Evolutionary conservation across 208 protist genomes (phyloP).

Genomic region (Angomonas deanei): DNA sequence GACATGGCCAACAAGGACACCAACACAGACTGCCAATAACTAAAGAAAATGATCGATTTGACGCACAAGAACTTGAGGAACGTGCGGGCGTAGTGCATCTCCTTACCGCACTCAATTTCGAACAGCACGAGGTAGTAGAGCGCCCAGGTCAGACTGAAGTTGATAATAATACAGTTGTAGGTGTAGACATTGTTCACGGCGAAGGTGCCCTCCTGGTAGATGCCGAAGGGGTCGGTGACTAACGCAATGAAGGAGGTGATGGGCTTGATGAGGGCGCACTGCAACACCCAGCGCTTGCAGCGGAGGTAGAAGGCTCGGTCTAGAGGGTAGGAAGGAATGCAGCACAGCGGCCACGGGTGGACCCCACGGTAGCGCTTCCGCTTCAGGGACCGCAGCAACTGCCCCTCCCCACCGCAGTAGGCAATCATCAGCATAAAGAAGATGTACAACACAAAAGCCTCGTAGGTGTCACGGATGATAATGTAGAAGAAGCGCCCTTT

Average conservation of each 20-base stretch:
- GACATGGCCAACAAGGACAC: slow-evolving; percentile 45
- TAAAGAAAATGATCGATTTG: slow-evolving; percentile 89
- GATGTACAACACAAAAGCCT: slow-evolving; percentile 89
- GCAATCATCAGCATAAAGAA: slow-evolving; percentile 89
- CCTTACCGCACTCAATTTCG: slow-evolving; percentile 70
- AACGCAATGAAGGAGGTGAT: slow-evolving; percentile 64
- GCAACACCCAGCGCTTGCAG: slow-evolving; percentile 86
- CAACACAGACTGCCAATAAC: slow-evolving; percentile 79
- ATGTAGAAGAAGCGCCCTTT: slow-evolving; percentile 73
- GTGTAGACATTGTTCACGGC: slow-evolving; percentile 64
- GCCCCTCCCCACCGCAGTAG: slow-evolving; percentile 80
- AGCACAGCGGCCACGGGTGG: slow-evolving; percentile 73
- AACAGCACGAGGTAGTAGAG: slow-evolving; percentile 89
- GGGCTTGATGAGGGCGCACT: slow-evolving; percentile 87
- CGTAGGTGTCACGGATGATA: slow-evolving; percentile 80
- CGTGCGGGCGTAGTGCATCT: slow-evolving; percentile 78
- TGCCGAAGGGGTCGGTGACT: slow-evolving; percentile 44
- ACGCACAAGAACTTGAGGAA: slow-evolving; percentile 86
- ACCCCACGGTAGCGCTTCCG: slow-evolving; percentile 64
- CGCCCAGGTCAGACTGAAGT: slow-evolving; percentile 70
- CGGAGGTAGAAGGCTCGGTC: slow-evolving; percentile 75
- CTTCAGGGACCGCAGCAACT: slow-evolving; percentile 76
- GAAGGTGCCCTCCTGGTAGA: slow-evolving; percentile 72
- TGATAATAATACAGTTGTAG: slow-evolving; percentile 78
- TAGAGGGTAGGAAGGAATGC: slow-evolving; percentile 48